Percentiles rank a stretch among this genome's conserved stretches.
These are phyloP conservation scores for Rhizophora mangle DNA, from an alignment of 345 rosid species.

Conservation along the genomic window DNA sequence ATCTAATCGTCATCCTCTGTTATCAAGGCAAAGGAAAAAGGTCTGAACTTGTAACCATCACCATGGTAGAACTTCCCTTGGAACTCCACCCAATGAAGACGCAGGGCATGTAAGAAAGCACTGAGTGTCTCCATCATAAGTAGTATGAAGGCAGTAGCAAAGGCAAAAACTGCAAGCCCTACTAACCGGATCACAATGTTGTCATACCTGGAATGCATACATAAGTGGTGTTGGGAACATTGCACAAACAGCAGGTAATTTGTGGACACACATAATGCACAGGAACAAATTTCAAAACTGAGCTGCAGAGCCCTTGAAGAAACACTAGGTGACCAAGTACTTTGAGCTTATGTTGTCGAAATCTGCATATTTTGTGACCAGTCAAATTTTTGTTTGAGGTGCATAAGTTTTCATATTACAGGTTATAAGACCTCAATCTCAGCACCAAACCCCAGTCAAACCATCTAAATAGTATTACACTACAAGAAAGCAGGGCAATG, in stretches of 20 bases:
- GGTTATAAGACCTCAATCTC: not conserved
- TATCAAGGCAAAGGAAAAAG: slow-evolving; percentile 69
- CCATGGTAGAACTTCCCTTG: slow-evolving; percentile 89
- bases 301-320: not conserved
- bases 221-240: not conserved
- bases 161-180: slow-evolving; percentile 84
- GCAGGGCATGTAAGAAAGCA: slow-evolving; percentile 92
- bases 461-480: not conserved
- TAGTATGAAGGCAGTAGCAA: slow-evolving; percentile 88
- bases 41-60: slow-evolving; percentile 92
- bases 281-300: not conserved
- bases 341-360: too few relatives aligned
- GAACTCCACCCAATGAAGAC: slow-evolving; percentile 98
- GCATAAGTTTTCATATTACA: too few relatives aligned
- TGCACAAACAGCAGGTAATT: not conserved
- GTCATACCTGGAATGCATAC: slow-evolving; percentile 58
- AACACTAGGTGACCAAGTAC: too few relatives aligned
- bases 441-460: not conserved
- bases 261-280: not conserved
- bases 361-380: too few relatives aligned
- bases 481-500: not conserved
- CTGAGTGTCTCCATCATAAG: slow-evolving; percentile 98
- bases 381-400: too few relatives aligned
- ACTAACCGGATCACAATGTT: slow-evolving; percentile 62
- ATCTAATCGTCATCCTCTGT: slow-evolving; percentile 57